Evolutionary conservation across 2,329 filamentous ascomycete genomes (phyloP).

Genomic region (Aspergillus ustus): DNA sequence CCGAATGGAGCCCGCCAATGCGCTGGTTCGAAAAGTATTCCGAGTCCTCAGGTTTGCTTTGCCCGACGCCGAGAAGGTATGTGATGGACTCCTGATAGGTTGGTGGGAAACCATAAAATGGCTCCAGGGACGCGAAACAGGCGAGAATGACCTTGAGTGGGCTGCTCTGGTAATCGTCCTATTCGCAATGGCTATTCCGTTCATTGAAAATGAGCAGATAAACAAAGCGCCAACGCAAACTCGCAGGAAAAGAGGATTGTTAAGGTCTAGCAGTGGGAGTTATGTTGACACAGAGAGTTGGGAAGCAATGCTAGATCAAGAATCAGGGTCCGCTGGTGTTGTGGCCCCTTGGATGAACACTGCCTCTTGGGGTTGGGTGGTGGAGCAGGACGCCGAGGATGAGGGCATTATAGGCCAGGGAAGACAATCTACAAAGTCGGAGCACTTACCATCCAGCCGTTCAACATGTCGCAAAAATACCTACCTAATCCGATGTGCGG

Average conservation of each 20-base stretch:
- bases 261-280: conserved; percentile 57
- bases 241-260: conserved; percentile 47
- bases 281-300: conserved; percentile 51
- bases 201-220: conserved; percentile 51
- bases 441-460: conserved; percentile 29
- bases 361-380: conserved; percentile 72
- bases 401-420: conserved; percentile 22
- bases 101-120: conserved; percentile 79
- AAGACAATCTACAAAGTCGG: conserved; percentile 26
- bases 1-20: conserved; percentile 67
- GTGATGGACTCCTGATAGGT: conserved; percentile 66
- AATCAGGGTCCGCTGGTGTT: conserved; percentile 47
- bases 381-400: conserved; percentile 58
- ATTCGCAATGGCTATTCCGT: conserved; percentile 65
- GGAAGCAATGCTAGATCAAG: conserved; percentile 54
- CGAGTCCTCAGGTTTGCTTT: conserved; percentile 68
- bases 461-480: conserved; percentile 44
- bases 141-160: conserved; percentile 66
- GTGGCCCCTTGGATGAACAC: conserved; percentile 58
- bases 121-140: conserved; percentile 58
- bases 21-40: conserved; percentile 66
- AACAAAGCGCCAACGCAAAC: conserved; percentile 40
- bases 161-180: conserved; percentile 68
- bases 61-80: conserved; percentile 57
- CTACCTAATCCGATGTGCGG: conserved; percentile 55